Percentiles rank a stretch among this genome's conserved stretches.
These are phyloP conservation scores for Solanum hybrid DNA, from an alignment of 305 asterid genomes.

Conservation along the genomic window DNA sequence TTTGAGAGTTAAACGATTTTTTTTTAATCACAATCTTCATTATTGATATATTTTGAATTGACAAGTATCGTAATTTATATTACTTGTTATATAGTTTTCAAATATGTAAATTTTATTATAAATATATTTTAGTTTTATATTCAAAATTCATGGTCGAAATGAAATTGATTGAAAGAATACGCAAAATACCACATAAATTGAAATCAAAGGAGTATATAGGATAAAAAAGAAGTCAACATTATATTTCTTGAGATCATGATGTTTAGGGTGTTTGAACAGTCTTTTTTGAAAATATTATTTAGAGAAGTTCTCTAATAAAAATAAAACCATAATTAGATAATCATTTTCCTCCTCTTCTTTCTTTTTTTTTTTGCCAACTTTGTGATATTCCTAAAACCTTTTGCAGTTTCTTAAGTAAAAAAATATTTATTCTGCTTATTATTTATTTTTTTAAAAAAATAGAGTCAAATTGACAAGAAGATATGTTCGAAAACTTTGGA, in stretches of 20 bases:
- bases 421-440: not conserved
- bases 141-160: accelerated
- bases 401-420: not conserved
- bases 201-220: not conserved
- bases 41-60: not conserved
- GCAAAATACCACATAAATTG: not conserved
- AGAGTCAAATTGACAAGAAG: not conserved
- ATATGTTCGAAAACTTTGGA: not conserved
- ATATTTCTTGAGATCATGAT: not conserved
- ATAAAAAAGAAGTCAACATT: not conserved
- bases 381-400: not conserved
- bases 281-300: not conserved
- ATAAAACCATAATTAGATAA: not conserved
- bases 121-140: not conserved
- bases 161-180: not conserved
- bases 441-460: not conserved
- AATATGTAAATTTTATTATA: not conserved
- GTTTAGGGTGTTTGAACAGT: not conserved
- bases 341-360: not conserved
- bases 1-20: not conserved
- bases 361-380: not conserved
- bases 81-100: not conserved
- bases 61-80: not conserved
- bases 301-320: not conserved
- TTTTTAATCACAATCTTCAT: not conserved